These are phyloP conservation scores for Prunella vulgaris DNA, from an alignment of 257 asterid genomes.

Conservation along the genomic window DNA sequence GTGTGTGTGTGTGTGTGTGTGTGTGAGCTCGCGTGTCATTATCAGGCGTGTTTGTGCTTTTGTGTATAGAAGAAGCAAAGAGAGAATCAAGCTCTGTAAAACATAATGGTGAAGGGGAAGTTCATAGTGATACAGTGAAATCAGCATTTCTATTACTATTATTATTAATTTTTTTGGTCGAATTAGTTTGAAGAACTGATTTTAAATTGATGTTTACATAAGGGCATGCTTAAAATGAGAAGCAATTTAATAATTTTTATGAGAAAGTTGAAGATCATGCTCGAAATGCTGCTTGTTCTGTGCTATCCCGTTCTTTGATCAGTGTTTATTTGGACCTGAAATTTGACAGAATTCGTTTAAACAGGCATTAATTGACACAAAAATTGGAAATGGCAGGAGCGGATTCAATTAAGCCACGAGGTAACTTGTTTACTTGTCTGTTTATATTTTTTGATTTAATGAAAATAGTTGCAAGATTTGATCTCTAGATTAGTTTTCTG, in stretches of 20 bases:
- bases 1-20: not conserved
- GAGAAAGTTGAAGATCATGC: conserved; percentile 28
- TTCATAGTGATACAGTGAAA: not conserved
- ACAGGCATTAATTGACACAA: conserved; percentile 27
- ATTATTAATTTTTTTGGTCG: not conserved
- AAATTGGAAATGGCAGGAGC: conserved; percentile 39
- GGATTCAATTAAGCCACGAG: conserved; percentile 54
- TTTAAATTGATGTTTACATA: conserved; percentile 5
- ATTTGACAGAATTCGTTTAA: conserved; percentile 14
- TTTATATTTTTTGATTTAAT: not conserved
- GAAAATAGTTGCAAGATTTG: not conserved
- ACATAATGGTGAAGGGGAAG: not conserved
- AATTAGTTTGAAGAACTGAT: not conserved
- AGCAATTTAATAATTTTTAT: conserved; percentile 5
- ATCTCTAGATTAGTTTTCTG: not conserved
- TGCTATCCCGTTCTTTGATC: conserved; percentile 14
- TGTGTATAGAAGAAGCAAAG: not conserved
- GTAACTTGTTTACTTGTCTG: conserved; percentile 20
- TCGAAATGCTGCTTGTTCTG: conserved; percentile 4
- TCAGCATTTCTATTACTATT: not conserved
- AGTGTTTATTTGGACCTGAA: not conserved
- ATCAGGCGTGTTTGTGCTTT: not conserved
- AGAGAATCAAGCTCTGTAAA: not conserved
- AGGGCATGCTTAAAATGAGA: conserved; percentile 21
- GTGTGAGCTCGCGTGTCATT: not conserved